These are phyloP conservation scores for Geranium incanum DNA, from an alignment of 441 rosid genomes.

Conservation along the genomic window DNA sequence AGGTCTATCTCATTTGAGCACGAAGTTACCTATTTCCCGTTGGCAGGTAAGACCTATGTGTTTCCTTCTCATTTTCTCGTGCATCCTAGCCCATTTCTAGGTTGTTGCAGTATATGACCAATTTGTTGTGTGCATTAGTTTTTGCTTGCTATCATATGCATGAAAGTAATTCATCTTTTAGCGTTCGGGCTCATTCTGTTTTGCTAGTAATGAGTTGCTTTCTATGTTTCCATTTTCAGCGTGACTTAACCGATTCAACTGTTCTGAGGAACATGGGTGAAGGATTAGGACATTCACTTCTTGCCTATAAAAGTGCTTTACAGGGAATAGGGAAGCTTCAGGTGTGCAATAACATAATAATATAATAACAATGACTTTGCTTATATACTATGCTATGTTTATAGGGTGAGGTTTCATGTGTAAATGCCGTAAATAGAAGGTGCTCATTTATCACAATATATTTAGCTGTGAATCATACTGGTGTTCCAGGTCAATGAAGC, in stretches of 20 bases:
- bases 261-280: slow-evolving; percentile 88
- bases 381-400: background rate
- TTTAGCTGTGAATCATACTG: slow-evolving; percentile 3
- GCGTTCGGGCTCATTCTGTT: background rate
- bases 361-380: background rate
- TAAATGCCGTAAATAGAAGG: background rate
- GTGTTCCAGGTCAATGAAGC: slow-evolving; percentile 62
- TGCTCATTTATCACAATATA: slow-evolving; percentile 1
- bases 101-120: background rate
- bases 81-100: slow-evolving; percentile 6
- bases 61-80: background rate
- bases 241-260: slow-evolving; percentile 91
- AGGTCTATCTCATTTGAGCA: slow-evolving; percentile 53
- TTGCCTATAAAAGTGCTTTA: slow-evolving; percentile 76
- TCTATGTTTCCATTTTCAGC: slow-evolving; percentile 39
- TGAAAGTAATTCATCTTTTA: background rate
- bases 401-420: no score
- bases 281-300: slow-evolving; percentile 89
- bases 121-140: no score
- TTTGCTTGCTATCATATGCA: background rate
- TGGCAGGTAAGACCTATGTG: slow-evolving; percentile 58
- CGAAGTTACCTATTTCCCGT: slow-evolving; percentile 78
- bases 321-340: slow-evolving; percentile 80
- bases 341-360: slow-evolving; percentile 35
- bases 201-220: slow-evolving; percentile 12